phyloP scores from a whole-genome alignment of 768 basidiomycete genomes.

The Grammothele lineata region DNA sequence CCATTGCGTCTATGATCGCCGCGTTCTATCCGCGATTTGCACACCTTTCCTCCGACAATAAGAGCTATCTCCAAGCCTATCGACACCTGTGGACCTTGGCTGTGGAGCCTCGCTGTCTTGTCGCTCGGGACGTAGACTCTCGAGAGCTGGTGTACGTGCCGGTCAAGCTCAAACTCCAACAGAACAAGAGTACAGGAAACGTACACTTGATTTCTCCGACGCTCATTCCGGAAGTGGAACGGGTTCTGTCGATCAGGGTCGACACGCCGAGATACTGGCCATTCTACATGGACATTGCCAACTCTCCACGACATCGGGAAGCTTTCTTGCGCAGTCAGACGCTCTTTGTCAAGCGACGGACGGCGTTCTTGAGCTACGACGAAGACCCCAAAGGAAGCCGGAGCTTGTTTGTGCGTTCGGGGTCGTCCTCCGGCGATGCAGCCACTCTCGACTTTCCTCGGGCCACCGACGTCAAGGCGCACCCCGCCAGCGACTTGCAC shows the following conservation, averaged over 20 bases:
- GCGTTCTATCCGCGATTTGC: slow-evolving; percentile 93
- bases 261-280: slow-evolving; percentile 97
- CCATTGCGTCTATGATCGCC: slow-evolving; percentile 84
- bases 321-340: slow-evolving; percentile 74
- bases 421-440: slow-evolving; percentile 78
- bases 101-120: slow-evolving; percentile 88
- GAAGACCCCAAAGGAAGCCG: slow-evolving; percentile 93
- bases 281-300: slow-evolving; percentile 74
- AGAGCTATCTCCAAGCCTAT: slow-evolving; percentile 85
- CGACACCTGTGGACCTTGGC: slow-evolving; percentile 97
- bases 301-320: slow-evolving; percentile 62
- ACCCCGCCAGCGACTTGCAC: slow-evolving; percentile 70
- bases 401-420: slow-evolving; percentile 85
- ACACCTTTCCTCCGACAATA: slow-evolving; percentile 77
- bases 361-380: slow-evolving; percentile 89
- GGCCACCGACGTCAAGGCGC: slow-evolving; percentile 57
- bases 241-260: slow-evolving; percentile 74
- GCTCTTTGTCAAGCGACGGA: slow-evolving; percentile 86
- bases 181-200: slow-evolving; percentile 56
- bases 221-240: slow-evolving; percentile 84
- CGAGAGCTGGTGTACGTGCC: slow-evolving; percentile 90
- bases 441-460: slow-evolving; percentile 85
- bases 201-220: slow-evolving; percentile 89
- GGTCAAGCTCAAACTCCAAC: slow-evolving; percentile 78
- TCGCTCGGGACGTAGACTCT: slow-evolving; percentile 90